A percentile compares a stretch with the other conserved stretches of the same genome.
These are phyloP conservation scores for Calocybe indica DNA, from an alignment of 768 basidiomycete genomes.

Conservation along the genomic window DNA sequence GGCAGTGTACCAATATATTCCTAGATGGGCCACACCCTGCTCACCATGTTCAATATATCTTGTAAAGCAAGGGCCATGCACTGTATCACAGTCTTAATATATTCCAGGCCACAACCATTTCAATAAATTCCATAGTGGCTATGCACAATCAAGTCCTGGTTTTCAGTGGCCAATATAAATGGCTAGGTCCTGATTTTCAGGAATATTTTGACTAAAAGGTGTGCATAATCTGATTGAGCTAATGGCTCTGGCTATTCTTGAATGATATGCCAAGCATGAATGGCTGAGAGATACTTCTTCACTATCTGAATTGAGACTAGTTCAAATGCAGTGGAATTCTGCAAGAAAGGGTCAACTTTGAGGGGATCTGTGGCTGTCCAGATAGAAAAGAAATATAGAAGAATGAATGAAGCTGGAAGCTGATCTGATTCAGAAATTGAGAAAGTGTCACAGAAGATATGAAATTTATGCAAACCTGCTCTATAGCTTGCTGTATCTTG, in stretches of 20 bases:
- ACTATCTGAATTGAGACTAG: not conserved
- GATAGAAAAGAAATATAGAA: conserved; percentile 1
- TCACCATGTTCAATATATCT: too few relatives aligned
- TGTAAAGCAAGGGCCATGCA: too few relatives aligned
- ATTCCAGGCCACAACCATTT: too few relatives aligned
- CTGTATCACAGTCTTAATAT: too few relatives aligned
- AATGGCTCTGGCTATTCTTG: conserved; percentile 8
- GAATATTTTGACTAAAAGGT: too few relatives aligned
- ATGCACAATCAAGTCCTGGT: too few relatives aligned
- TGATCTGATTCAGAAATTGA: not conserved
- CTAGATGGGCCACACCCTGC: too few relatives aligned
- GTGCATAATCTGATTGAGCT: too few relatives aligned
- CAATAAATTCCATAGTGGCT: too few relatives aligned
- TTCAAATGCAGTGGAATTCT: conserved; percentile 1
- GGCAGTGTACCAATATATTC: too few relatives aligned
- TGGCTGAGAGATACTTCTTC: conserved; percentile 6
- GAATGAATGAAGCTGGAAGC: conserved; percentile 3
- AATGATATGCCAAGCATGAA: conserved; percentile 8
- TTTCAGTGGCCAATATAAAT: too few relatives aligned
- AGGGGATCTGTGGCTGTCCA: conserved; percentile 5
- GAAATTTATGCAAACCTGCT: conserved; percentile 1
- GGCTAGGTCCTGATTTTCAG: too few relatives aligned
- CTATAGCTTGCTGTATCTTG: not conserved
- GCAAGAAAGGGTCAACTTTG: not conserved
- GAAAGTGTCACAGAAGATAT: conserved; percentile 4